phyloP scores from a whole-genome alignment of 768 basidiomycete genomes.

The Rhodotorula babjevae region DNA sequence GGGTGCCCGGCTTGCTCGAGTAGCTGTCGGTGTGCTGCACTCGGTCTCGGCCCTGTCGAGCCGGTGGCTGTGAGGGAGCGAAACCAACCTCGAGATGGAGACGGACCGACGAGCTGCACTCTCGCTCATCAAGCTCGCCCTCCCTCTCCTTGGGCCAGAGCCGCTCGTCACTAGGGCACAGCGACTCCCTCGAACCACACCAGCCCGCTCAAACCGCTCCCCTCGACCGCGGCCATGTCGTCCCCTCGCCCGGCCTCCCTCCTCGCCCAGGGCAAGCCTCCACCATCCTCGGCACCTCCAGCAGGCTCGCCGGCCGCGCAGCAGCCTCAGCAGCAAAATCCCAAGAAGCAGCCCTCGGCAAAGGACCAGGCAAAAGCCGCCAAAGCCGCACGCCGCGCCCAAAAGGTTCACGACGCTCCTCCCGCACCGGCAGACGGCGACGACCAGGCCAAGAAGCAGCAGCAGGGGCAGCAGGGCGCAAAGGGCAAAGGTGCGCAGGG shows the following conservation, averaged over 20 bases:
- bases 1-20: too few relatives aligned
- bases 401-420: not conserved
- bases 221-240: not conserved
- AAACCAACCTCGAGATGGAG: too few relatives aligned
- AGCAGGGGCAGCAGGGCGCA: not conserved
- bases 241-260: conserved; percentile 10
- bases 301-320: too few relatives aligned
- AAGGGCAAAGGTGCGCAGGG: not conserved
- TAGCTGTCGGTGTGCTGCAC: too few relatives aligned
- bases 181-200: not conserved
- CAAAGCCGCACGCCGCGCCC: conserved; percentile 23
- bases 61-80: too few relatives aligned
- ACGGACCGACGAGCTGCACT: too few relatives aligned
- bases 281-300: not conserved
- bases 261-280: conserved; percentile 5
- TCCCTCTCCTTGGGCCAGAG: too few relatives aligned
- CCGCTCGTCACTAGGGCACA: too few relatives aligned
- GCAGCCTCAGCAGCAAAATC: not conserved
- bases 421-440: not conserved
- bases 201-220: not conserved
- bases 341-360: conserved; percentile 6
- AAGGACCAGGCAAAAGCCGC: conserved; percentile 22
- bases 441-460: not conserved
- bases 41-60: too few relatives aligned
- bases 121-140: too few relatives aligned